Evolutionary conservation across 192 early-diverging fungal genomes (phyloP).

Genomic region (Mortierella antarctica): DNA sequence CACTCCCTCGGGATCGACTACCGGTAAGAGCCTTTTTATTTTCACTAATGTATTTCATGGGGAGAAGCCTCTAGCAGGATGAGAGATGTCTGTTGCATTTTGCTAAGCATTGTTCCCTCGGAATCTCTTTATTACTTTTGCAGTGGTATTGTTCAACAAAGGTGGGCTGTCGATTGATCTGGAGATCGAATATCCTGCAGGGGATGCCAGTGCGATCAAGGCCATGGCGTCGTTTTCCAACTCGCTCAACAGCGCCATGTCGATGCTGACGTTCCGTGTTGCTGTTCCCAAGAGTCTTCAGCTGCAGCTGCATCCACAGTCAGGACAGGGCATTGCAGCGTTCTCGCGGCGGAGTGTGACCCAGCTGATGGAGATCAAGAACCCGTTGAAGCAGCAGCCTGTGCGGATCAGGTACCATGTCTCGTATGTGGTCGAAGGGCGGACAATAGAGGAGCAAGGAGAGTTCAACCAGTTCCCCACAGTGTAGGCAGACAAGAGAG

Average conservation of each 20-base stretch:
- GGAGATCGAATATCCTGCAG: constrained; percentile 22
- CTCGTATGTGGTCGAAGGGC: constrained; percentile 56
- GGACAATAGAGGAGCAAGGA: constrained; percentile 62
- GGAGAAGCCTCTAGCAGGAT: background rate
- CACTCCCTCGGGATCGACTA: constrained; percentile 12
- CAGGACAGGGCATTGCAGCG: constrained; percentile 51
- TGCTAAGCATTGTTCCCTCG: background rate
- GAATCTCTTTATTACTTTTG: background rate
- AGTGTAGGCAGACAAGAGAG: background rate
- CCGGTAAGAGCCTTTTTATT: constrained; percentile 5
- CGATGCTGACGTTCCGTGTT: constrained; percentile 53
- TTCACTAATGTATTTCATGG: background rate
- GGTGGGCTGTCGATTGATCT: constrained; percentile 59
- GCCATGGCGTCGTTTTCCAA: constrained; percentile 60
- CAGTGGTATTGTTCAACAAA: constrained; percentile 57
- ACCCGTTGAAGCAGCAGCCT: constrained; percentile 56
- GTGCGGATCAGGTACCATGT: constrained; percentile 63
- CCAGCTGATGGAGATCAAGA: constrained; percentile 56
- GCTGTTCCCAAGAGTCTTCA: constrained; percentile 65
- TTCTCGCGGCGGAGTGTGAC: constrained; percentile 47
- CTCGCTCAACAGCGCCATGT: constrained; percentile 53
- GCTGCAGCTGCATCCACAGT: constrained; percentile 58
- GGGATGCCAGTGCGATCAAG: constrained; percentile 27
- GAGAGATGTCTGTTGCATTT: background rate
- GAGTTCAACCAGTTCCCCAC: constrained; percentile 50